Conservation (phyloP, 169 alveolate species). For the Cryptosporidium sp. region DNA sequence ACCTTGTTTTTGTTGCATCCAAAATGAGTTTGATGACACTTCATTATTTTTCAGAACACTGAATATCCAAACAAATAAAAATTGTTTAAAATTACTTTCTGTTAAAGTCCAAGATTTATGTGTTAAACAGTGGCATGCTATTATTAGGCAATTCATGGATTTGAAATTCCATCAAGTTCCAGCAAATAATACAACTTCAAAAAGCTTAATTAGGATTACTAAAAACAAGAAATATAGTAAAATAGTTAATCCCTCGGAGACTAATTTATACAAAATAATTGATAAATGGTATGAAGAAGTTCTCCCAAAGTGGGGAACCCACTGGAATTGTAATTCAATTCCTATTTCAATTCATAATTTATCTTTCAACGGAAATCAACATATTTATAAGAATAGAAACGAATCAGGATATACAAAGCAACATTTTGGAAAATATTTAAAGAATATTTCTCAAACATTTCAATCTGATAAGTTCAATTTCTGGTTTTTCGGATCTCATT, state of each 20-base stretch:
- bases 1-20: constrained; percentile 45
- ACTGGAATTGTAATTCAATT: constrained; percentile 70
- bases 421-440: constrained; percentile 6
- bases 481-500: constrained; percentile 71
- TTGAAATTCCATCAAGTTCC: constrained; percentile 9
- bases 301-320: constrained; percentile 62
- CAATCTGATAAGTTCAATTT: constrained; percentile 4
- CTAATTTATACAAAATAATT: neutral
- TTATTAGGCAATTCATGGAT: constrained; percentile 54
- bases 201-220: constrained; percentile 26
- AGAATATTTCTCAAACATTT: neutral
- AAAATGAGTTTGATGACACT: constrained; percentile 21
- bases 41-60: constrained; percentile 39
- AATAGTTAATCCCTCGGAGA: neutral
- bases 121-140: constrained; percentile 57
- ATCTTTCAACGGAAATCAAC: neutral
- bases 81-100: constrained; percentile 27
- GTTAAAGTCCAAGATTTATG: constrained; percentile 21
- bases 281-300: constrained; percentile 59
- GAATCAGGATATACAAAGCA: neutral
- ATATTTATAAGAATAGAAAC: neutral
- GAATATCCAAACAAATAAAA: constrained; percentile 39
- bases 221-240: neutral
- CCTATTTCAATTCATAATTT: constrained; percentile 41
- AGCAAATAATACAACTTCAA: neutral